Conservation (phyloP, 768 basidiomycete genomes). For the Macrolepiota fuliginosa region DNA sequence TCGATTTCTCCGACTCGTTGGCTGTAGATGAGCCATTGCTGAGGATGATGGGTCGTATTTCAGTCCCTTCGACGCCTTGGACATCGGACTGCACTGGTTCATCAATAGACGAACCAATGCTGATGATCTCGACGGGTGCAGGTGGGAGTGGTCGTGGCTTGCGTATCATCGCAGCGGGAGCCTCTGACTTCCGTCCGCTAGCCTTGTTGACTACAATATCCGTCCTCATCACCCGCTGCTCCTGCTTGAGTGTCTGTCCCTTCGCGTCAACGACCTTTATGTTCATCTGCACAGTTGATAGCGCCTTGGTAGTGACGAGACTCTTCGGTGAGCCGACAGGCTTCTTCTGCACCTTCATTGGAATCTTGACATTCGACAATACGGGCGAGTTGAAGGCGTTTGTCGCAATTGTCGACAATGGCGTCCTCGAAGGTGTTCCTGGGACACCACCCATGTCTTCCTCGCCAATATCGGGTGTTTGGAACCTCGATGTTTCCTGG, state of each 20-base stretch:
- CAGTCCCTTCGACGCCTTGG: not conserved
- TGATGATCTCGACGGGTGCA: not conserved
- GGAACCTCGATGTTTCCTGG: not conserved
- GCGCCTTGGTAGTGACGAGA: slow-evolving; percentile 21
- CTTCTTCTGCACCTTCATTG: slow-evolving; percentile 49
- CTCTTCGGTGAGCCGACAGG: slow-evolving; percentile 22
- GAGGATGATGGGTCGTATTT: not conserved
- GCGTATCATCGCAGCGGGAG: not conserved
- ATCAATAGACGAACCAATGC: slow-evolving; percentile 7
- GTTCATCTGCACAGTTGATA: slow-evolving; percentile 55
- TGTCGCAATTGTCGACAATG: slow-evolving; percentile 1
- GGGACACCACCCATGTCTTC: not conserved
- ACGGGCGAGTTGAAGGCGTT: slow-evolving; percentile 25
- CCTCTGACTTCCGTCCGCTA: not conserved
- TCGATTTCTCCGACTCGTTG: slow-evolving; percentile 22
- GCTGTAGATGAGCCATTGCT: not conserved
- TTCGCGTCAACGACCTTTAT: slow-evolving; percentile 64
- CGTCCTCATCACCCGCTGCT: slow-evolving; percentile 54
- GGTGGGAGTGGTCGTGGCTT: not conserved
- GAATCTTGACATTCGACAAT: slow-evolving; percentile 25
- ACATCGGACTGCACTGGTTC: not conserved
- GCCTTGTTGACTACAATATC: slow-evolving; percentile 36
- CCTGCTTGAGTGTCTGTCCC: slow-evolving; percentile 57
- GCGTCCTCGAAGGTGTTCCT: not conserved
- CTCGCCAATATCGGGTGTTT: not conserved